phyloP scores from a whole-genome alignment of 192 early-diverging fungal species.

The Funneliformis geosporum region DNA sequence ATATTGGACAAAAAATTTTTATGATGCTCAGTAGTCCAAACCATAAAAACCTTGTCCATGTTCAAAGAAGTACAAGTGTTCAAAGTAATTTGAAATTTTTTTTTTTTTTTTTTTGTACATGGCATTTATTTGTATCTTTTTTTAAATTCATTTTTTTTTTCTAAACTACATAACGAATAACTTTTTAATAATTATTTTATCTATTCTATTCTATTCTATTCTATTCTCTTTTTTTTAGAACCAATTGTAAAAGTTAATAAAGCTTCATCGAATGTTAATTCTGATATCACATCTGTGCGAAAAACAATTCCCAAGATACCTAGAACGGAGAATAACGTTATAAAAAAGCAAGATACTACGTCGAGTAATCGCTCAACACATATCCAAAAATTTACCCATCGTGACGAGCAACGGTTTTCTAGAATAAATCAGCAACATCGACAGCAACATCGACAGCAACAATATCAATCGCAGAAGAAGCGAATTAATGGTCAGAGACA shows the following conservation, averaged over 20 bases:
- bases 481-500: no score
- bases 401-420: neutral
- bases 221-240: no score
- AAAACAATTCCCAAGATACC: neutral
- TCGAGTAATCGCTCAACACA: neutral
- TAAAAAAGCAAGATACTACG: neutral
- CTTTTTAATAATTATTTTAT: no score
- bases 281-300: neutral
- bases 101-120: no score
- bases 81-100: no score
- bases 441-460: neutral
- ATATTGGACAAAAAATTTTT: neutral
- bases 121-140: no score
- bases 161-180: no score
- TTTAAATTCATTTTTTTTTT: no score
- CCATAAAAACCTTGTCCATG: no score
- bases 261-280: neutral
- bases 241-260: no score
- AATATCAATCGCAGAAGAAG: neutral
- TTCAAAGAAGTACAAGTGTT: neutral
- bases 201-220: no score
- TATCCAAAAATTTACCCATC: slow-evolving; percentile 11
- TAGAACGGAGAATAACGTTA: neutral
- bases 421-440: neutral
- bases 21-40: neutral